Conservation (phyloP, 768 basidiomycete genomes). For the Naganishia vaughanmartiniae region DNA sequence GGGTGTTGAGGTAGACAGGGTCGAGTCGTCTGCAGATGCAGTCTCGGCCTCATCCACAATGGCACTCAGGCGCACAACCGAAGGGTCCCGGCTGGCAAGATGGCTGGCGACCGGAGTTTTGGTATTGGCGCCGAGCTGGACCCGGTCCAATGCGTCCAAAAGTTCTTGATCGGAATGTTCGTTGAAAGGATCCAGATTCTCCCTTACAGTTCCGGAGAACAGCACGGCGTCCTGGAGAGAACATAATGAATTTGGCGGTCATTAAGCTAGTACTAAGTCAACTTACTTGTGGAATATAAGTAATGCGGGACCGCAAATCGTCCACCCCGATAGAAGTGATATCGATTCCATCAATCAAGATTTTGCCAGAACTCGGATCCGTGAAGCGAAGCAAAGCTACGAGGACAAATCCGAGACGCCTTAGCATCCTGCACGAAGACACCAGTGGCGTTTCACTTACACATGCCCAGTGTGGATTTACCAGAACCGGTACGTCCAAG, state of each 20-base stretch:
- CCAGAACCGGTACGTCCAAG: conserved; percentile 69
- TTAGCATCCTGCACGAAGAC: conserved; percentile 62
- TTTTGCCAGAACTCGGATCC: conserved; percentile 71
- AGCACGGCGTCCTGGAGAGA: conserved; percentile 48
- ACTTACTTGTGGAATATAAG: conserved; percentile 55
- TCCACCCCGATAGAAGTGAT: conserved; percentile 70
- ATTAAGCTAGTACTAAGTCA: background rate
- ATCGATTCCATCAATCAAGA: conserved; percentile 83
- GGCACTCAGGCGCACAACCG: background rate
- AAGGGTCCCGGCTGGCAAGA: conserved; percentile 25
- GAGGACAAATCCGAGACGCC: no score
- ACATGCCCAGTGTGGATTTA: background rate
- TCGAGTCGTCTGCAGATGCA: background rate
- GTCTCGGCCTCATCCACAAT: conserved; percentile 9
- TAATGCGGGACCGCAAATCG: conserved; percentile 44
- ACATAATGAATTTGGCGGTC: conserved; percentile 1
- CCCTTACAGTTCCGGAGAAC: conserved; percentile 68
- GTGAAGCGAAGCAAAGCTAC: conserved; percentile 79
- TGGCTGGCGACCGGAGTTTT: conserved; percentile 30
- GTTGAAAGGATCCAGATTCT: conserved; percentile 55
- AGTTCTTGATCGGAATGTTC: conserved; percentile 79
- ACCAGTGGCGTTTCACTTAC: background rate
- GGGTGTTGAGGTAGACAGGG: conserved; percentile 5
- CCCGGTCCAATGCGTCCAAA: conserved; percentile 73
- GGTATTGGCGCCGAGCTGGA: conserved; percentile 63